Evolutionary conservation across 2,329 filamentous ascomycete species (phyloP), one percentile per base, ranked within the genome.

Genomic region (Pseudogymnoascus sp.): DNA sequence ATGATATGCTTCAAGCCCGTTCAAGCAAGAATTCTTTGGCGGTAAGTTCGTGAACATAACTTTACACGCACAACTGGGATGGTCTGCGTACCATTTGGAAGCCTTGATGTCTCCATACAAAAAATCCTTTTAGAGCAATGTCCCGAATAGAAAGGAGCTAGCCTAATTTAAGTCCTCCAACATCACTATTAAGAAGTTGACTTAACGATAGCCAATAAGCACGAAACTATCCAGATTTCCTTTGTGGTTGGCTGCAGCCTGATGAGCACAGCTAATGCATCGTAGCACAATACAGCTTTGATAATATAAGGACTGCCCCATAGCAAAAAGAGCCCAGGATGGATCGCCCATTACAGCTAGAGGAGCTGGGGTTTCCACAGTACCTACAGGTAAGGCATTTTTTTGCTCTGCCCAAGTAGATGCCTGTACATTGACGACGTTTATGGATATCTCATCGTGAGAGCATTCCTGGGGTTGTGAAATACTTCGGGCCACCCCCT

Each of bases 251-350:
- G 24, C 5, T 26, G 24, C 24, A 6, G 24, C 24, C 24, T 26
- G 24, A 26, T 26, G 24, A 26, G 24, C 24, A 26, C 24, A 26
- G 24, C 24, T 26, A 26, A 26, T 26, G 24, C 24, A 26, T 26
- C 24, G 24, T 26, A 26, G 24, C 5, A 26, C 24, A 4, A 26
- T 26, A 26, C 24, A 26, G 24, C 24, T 26, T 26, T 6, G 24
- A 26, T 6, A 26, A 26, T 26, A 3, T 24, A 64, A 71, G 5
- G 19, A 24, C 42, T 47, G 42, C 13, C 42, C 42, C 1, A 47
- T 47, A 14, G 21, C 42, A 47, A 47, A 47, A 47, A 47, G 42
- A 47, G 42, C 21, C 42, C 19, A 47, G 21, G 42, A 14, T 26
- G 42, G 19, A 26, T 47, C 42, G 42, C n/a, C 6, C 21, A n/a